Conservation (phyloP, 768 basidiomycete genomes). For the Guyanaporus albipodus region DNA sequence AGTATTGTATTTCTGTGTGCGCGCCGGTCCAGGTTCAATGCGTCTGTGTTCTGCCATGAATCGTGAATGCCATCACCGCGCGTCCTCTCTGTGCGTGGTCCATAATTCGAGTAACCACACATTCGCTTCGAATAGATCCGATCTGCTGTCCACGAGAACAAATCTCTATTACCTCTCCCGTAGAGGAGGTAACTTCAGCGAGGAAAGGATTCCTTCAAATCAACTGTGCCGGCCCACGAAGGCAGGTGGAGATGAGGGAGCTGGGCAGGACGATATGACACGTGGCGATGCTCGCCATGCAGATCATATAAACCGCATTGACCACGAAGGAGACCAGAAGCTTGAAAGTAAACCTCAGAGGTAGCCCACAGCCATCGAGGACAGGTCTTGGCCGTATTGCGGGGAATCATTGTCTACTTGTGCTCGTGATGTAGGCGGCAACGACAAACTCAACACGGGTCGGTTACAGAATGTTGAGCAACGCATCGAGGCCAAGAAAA, state of each 20-base stretch:
- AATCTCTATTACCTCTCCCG: conserved; percentile 54
- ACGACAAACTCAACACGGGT: conserved; percentile 7
- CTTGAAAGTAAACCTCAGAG: conserved; percentile 22
- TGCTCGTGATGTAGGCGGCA: conserved; percentile 1
- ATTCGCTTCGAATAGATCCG: conserved; percentile 23
- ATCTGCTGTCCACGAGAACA: conserved; percentile 46
- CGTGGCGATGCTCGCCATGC: conserved; percentile 7
- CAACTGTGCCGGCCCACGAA: conserved; percentile 8
- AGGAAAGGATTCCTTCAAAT: conserved; percentile 16
- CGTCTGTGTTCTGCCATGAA: conserved; percentile 5
- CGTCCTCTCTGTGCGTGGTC: conserved; percentile 24
- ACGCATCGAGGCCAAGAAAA: conserved; percentile 35
- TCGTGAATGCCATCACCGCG: conserved; percentile 10
- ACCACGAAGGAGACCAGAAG: conserved; percentile 18
- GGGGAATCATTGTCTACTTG: neutral
- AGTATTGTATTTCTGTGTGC: conserved; percentile 33
- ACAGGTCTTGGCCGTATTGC: conserved; percentile 33
- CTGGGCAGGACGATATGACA: conserved; percentile 1
- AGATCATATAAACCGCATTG: conserved; percentile 6
- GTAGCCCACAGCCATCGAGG: conserved; percentile 11
- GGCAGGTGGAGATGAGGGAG: conserved; percentile 15
- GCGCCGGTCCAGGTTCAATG: conserved; percentile 28
- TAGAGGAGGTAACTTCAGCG: conserved; percentile 40
- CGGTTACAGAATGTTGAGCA: conserved; percentile 17
- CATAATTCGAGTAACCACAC: conserved; percentile 5